A percentile compares a stretch with the other conserved stretches of the same genome.
phyloP scores from a whole-genome alignment of 1,284 basidiomycete genomes.

The Baeospora myosura region DNA sequence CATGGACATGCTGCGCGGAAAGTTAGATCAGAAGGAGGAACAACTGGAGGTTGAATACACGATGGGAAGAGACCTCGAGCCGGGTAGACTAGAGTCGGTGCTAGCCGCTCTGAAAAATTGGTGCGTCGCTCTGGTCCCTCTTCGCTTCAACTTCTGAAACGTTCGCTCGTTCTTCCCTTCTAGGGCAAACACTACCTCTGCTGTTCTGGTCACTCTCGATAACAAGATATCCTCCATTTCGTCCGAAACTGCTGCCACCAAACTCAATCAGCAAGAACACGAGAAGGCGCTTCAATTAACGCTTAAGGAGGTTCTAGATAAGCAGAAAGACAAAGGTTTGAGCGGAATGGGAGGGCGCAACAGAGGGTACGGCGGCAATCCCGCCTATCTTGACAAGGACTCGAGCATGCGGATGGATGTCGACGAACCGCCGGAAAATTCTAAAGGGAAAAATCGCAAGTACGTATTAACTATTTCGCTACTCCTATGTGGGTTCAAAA shows the following conservation, averaged over 20 bases:
- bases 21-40: slow-evolving; percentile 84
- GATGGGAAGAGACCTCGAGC: slow-evolving; percentile 80
- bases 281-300: slow-evolving; percentile 37
- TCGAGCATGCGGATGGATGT: slow-evolving; percentile 37
- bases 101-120: slow-evolving; percentile 63
- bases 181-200: slow-evolving; percentile 70
- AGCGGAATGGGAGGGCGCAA: slow-evolving; percentile 19
- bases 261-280: slow-evolving; percentile 32
- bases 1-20: slow-evolving; percentile 79
- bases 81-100: slow-evolving; percentile 55
- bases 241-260: slow-evolving; percentile 27
- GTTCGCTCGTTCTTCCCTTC: slow-evolving; percentile 5
- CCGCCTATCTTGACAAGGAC: slow-evolving; percentile 18
- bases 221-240: slow-evolving; percentile 43
- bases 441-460: slow-evolving; percentile 36
- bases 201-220: slow-evolving; percentile 40
- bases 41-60: slow-evolving; percentile 87
- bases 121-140: slow-evolving; percentile 36
- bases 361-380: slow-evolving; percentile 12
- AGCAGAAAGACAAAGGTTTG: slow-evolving; percentile 34
- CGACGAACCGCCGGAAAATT: slow-evolving; percentile 29
- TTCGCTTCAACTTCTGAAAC: not conserved
- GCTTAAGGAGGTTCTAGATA: slow-evolving; percentile 49
- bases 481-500: slow-evolving; percentile 1
- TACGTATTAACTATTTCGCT: slow-evolving; percentile 22